phyloP scores from a whole-genome alignment of 225 moss, liverwort and hornwort species.

The Anthoceros angustus region DNA sequence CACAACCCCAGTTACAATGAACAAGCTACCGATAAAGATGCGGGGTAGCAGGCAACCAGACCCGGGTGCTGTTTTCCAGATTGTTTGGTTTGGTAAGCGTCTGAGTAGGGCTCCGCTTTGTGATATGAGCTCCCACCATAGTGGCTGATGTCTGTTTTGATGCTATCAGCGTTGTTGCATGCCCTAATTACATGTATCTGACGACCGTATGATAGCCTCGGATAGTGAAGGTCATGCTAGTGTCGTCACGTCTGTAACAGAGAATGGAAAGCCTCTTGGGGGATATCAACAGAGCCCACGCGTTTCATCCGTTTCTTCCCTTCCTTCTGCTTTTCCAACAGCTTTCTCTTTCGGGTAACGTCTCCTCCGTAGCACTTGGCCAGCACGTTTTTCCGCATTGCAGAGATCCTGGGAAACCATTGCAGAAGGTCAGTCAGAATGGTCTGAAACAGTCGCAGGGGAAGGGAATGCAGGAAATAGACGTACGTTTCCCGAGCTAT shows the following conservation, averaged over 20 bases:
- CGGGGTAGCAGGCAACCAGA: too few species aligned
- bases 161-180: too few species aligned
- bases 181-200: too few species aligned
- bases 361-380: slow-evolving; percentile 96
- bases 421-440: background rate
- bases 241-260: slow-evolving; percentile 21
- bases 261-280: slow-evolving; percentile 88
- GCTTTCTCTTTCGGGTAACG: slow-evolving; percentile 82
- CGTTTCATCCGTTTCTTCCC: slow-evolving; percentile 94
- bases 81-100: too few species aligned
- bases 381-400: slow-evolving; percentile 84
- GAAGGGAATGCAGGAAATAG: background rate
- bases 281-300: slow-evolving; percentile 83
- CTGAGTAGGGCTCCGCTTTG: too few species aligned
- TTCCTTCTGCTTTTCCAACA: slow-evolving; percentile 92
- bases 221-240: too few species aligned
- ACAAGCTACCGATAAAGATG: too few species aligned
- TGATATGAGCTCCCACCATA: too few species aligned
- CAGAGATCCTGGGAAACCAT: slow-evolving; percentile 36
- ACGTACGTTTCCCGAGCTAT: slow-evolving; percentile 85
- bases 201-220: too few species aligned
- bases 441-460: background rate
- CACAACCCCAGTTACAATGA: too few species aligned
- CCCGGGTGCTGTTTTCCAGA: too few species aligned
- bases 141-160: too few species aligned